Evolutionary conservation across 345 rosid genomes (phyloP), one percentile per base, ranked within the genome.

Genomic region (Gossypium ekmanianum): DNA sequence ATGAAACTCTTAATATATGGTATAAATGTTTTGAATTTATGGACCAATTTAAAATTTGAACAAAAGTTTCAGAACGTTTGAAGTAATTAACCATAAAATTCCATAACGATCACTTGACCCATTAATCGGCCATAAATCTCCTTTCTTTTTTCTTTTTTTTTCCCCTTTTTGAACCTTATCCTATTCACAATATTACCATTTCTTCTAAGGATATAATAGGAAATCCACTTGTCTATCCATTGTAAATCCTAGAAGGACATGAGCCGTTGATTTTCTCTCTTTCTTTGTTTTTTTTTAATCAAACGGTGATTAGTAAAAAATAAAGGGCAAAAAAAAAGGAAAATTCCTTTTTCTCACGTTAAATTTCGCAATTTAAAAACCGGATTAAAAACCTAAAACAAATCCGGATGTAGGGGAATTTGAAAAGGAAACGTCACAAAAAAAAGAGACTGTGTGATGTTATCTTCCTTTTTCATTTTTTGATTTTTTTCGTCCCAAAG

Each of bases 281-380:
- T 34, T 34, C 0, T 5, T 5, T 34, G 7, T 34, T 34, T 34
- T 34, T 34, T 34, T 34, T 34, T 34, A 73, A 76, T 29, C 68
- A 0, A 44, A 57, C 68, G 75, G 68, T 17, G 17, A 68, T 51
- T 39, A 61, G 17, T 5, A 12, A 7, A 11, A 13, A 18, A 27
- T 2, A 29, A 61, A 7, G 67, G 18, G 29, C 0, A 0, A 11
- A 17, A 9, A 63, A 11, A 44, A 44, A 8, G 13, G 59, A 14
- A 12, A 7, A 52, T 4, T 52, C 17, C 1, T 14, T 61, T 18
- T 67, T 47, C 17, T 10, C 50, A 45, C 27, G 55, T 12, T 10
- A 2, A 75, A 70, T 44, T 48, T 50, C 39, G 74, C 10, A 56
- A 68, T 68, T 63, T 41, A 11, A 43, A 66, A 58, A 45, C 71